Conservation (phyloP, 352 stramenopile species). For the Saprolegnia parasitica region DNA sequence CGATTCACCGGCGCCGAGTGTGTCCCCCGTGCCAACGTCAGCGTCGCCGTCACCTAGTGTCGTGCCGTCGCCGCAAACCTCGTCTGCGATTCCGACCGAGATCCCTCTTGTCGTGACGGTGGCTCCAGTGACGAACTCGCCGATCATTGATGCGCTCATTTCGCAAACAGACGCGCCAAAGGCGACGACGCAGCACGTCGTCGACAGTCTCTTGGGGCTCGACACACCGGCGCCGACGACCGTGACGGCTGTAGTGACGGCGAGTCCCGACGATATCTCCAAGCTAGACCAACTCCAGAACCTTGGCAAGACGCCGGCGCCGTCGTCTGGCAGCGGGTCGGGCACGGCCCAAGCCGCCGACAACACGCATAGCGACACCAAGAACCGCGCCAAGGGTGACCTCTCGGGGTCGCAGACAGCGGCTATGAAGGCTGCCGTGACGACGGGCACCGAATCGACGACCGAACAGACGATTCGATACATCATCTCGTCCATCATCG, state of each 20-base stretch:
- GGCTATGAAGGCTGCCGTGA: slow-evolving; percentile 12
- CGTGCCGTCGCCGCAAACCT: background rate
- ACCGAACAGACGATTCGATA: slow-evolving; percentile 18
- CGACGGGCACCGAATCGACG: slow-evolving; percentile 15
- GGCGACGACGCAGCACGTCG: background rate
- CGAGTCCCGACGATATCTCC: slow-evolving; percentile 5
- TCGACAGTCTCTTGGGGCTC: background rate
- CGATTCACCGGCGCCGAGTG: background rate
- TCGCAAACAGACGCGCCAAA: background rate
- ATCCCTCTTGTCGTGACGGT: slow-evolving; percentile 1
- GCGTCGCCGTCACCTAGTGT: background rate
- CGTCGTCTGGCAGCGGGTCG: background rate
- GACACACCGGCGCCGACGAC: background rate
- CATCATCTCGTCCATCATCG: slow-evolving; percentile 14
- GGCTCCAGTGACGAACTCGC: slow-evolving; percentile 1
- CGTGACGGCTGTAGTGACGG: slow-evolving; percentile 2
- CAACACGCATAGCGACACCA: slow-evolving; percentile 2
- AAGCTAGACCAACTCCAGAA: slow-evolving; percentile 1
- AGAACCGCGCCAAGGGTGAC: background rate
- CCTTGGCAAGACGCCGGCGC: background rate
- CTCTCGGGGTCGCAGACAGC: background rate
- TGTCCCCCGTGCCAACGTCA: background rate
- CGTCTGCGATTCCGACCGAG: background rate
- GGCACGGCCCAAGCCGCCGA: background rate
- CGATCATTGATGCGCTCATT: slow-evolving; percentile 6